phyloP scores from a whole-genome alignment of 345 rosid genomes.

The Salix brachista region DNA sequence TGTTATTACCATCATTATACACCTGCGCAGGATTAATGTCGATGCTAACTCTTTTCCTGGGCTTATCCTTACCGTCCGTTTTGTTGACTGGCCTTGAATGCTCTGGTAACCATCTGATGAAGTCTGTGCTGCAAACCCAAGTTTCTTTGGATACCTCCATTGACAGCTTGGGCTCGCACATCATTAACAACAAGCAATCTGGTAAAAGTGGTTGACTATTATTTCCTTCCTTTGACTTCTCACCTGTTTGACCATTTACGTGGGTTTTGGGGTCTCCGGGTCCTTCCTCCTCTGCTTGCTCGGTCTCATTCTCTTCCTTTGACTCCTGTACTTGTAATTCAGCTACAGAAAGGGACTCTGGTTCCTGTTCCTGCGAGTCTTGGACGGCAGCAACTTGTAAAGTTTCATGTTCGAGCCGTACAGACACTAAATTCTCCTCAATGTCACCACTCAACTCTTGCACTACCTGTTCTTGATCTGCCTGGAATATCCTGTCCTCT shows the following conservation, averaged over 20 bases:
- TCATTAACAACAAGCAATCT: constrained; percentile 82
- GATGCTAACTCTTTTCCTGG: constrained; percentile 43
- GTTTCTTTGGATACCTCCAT: constrained; percentile 98
- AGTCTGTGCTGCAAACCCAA: constrained; percentile 90
- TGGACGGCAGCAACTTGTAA: constrained; percentile 6
- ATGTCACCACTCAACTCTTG: background rate
- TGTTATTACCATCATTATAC: constrained; percentile 4
- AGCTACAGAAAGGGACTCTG: background rate
- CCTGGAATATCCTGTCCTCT: background rate
- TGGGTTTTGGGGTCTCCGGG: constrained; percentile 14
- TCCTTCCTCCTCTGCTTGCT: constrained; percentile 4
- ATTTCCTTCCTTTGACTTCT: constrained; percentile 37
- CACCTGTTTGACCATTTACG: constrained; percentile 34
- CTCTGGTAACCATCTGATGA: constrained; percentile 59
- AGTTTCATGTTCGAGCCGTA: background rate
- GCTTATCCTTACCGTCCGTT: constrained; percentile 31
- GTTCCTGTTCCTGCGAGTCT: background rate
- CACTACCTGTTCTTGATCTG: constrained; percentile 11
- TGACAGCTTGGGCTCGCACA: constrained; percentile 95
- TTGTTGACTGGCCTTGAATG: constrained; percentile 32
- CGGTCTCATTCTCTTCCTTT: background rate
- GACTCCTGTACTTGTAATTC: background rate
- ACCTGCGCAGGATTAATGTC: constrained; percentile 37
- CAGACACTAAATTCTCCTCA: background rate
- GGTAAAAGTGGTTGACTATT: constrained; percentile 41